Conservation (phyloP, 2,329 filamentous ascomycete species). For the Pseudogymnoascus sp. region DNA sequence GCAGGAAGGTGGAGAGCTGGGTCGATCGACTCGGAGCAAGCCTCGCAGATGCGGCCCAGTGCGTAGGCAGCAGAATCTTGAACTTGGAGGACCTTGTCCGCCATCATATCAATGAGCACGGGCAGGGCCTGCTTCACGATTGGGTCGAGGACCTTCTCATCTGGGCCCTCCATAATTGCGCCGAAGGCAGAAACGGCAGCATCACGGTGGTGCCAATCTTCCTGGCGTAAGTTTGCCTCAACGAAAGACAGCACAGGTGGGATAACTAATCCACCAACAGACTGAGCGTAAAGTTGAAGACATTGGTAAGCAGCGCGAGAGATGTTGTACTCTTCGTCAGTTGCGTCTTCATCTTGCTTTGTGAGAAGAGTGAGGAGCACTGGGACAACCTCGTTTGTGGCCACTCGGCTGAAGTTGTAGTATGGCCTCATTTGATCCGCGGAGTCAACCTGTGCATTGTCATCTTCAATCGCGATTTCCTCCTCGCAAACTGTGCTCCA, state of each 20-base stretch:
- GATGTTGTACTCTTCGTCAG: conserved; percentile 95
- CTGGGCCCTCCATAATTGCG: conserved; percentile 97
- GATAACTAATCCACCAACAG: conserved; percentile 77
- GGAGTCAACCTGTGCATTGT: conserved; percentile 65
- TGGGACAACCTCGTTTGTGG: conserved; percentile 87
- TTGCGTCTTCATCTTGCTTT: conserved; percentile 95
- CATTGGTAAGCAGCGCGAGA: conserved; percentile 94
- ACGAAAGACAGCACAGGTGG: conserved; percentile 83
- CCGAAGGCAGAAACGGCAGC: conserved; percentile 95
- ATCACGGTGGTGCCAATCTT: conserved; percentile 93
- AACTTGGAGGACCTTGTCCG: conserved; percentile 81
- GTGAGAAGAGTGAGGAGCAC: conserved; percentile 82
- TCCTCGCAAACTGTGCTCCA: conserved; percentile 99
- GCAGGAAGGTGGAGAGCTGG: conserved; percentile 72
- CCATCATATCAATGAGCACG: conserved; percentile 84
- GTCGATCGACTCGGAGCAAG: conserved; percentile 86
- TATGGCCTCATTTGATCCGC: conserved; percentile 66
- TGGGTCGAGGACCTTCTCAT: conserved; percentile 83
- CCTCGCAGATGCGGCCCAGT: conserved; percentile 90
- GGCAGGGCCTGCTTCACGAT: conserved; percentile 93
- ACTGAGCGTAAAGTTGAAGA: conserved; percentile 88
- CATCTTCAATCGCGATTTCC: conserved; percentile 95
- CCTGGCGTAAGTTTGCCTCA: conserved; percentile 77
- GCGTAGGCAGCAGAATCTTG: conserved; percentile 95
- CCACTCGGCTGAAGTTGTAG: conserved; percentile 92